Evolutionary conservation across 805 yeast species (phyloP).

Genomic region (Candida golubevii): DNA sequence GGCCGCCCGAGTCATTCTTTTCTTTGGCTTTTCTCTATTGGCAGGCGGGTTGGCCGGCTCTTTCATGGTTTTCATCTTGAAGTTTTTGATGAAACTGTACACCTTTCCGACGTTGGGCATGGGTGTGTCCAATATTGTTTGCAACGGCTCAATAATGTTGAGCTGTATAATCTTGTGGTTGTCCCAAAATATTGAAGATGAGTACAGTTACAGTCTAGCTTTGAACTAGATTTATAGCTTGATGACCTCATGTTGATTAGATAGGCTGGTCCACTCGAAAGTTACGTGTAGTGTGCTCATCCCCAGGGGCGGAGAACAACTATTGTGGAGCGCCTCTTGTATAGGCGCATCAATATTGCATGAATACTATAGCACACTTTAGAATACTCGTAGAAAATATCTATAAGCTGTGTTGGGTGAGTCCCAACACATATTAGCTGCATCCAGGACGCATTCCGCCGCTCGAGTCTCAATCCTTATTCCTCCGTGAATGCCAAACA

Average conservation of each 20-base stretch:
- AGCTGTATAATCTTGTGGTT: slow-evolving; percentile 91
- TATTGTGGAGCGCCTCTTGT: too few relatives aligned
- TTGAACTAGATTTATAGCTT: slow-evolving; percentile 34
- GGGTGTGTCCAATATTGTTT: slow-evolving; percentile 86
- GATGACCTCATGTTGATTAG: too few relatives aligned
- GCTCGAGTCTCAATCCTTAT: background rate
- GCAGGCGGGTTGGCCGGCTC: slow-evolving; percentile 96
- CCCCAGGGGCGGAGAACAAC: too few relatives aligned
- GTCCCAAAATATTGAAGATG: slow-evolving; percentile 94
- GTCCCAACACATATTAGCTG: too few relatives aligned
- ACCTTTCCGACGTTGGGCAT: slow-evolving; percentile 86
- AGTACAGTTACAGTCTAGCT: slow-evolving; percentile 87
- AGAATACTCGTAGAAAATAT: slow-evolving; percentile 1
- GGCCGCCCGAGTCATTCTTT: slow-evolving; percentile 89
- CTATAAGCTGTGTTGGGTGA: slow-evolving; percentile 3
- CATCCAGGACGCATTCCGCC: too few relatives aligned
- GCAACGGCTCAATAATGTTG: slow-evolving; percentile 74
- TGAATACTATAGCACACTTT: too few relatives aligned
- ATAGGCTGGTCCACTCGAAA: too few relatives aligned
- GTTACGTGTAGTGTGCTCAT: too few relatives aligned
- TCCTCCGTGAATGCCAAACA: background rate
- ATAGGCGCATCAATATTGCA: too few relatives aligned
- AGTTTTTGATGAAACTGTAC: slow-evolving; percentile 75
- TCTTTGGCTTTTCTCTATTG: slow-evolving; percentile 85
- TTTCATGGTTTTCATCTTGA: slow-evolving; percentile 79